Base-by-base conservation (phyloP, 106 monocot species). In the Platanthera zijinensis region DNA sequence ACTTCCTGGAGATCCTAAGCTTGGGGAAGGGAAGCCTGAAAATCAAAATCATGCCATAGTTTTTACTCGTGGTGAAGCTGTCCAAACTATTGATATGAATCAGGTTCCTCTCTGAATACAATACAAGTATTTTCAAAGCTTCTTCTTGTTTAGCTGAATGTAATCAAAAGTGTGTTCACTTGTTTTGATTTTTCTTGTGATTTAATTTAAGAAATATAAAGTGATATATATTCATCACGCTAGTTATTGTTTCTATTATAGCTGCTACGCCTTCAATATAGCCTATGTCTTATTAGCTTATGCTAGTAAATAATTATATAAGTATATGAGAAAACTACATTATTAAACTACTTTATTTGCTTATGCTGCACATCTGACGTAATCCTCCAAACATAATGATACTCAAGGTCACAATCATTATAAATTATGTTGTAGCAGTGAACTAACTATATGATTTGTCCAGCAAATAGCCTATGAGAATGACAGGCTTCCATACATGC, bases 61-160 rank as follows among this genome's bases (percentile, higher is more conserved):
- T 71, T 96, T 96, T 74, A 96, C 96, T 45, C 90, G 96, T 75
- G 96, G 96, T 11, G 93, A 93, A 77, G 96, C 96, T 66, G 80
- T 96, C 64, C 96, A 96, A 74, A 93, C 96, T 32, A 96, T 96
- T 79, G 96, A 96, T 75, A 96, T 96, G 96, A 96, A 96, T 84
- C 96, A 96, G 96, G 96, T 96, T 54, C 14, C 22, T 21, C 67
- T 13, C 66, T 66, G 25, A 30, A 25, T 66, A 0, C 3, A 32
- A 25, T 30, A 11, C 39, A 30, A 66, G 11, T 25, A 9, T 21
- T 66, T 32, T 11, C 19, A 61, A 19, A 21, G 59, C 21, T 61
- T 61, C n/a, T 19, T 59, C 19, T 61, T 21, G 21, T 61, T 61
- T 19, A 61, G 59, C 59, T 61, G n/a, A 61, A 5, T 21, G 21